phyloP scores from a whole-genome alignment of 2,329 filamentous ascomycete species.

The Xylaria digitata region DNA sequence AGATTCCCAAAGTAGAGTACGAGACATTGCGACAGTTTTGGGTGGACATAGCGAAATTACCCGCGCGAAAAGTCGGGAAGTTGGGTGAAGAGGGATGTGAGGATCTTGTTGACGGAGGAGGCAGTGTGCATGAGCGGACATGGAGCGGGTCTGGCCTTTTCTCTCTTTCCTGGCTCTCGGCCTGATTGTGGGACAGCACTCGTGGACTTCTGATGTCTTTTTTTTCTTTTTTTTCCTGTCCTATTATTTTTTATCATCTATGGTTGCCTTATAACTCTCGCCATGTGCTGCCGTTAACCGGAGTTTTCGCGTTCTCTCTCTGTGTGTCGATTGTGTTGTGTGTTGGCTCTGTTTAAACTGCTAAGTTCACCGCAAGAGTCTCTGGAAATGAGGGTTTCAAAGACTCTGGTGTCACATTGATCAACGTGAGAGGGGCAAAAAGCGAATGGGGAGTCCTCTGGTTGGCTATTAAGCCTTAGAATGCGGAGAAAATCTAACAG shows the following conservation, averaged over 20 bases:
- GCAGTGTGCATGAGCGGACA: constrained; percentile 38
- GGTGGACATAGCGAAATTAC: constrained; percentile 21
- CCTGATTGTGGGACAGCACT: constrained; percentile 26
- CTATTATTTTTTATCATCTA: not conserved
- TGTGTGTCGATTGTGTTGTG: constrained; percentile 11
- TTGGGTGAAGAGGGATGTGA: constrained; percentile 19
- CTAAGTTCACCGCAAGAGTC: constrained; percentile 48
- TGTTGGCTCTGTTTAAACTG: constrained; percentile 31
- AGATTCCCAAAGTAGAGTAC: constrained; percentile 10
- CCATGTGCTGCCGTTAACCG: constrained; percentile 17
- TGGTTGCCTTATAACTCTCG: constrained; percentile 7
- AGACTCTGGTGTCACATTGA: constrained; percentile 38
- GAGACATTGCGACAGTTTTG: constrained; percentile 36
- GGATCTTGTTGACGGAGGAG: constrained; percentile 29
- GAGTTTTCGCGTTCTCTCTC: not conserved
- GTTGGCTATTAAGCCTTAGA: constrained; percentile 38
- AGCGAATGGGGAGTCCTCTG: constrained; percentile 33
- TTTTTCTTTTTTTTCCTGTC: not conserved
- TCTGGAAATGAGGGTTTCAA: constrained; percentile 37
- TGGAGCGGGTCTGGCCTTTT: constrained; percentile 31
- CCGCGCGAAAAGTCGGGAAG: constrained; percentile 36
- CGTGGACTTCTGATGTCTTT: not conserved
- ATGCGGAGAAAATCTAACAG: constrained; percentile 37
- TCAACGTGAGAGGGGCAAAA: constrained; percentile 35
- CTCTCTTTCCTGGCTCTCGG: constrained; percentile 19